Base-by-base conservation (phyloP, 768 basidiomycete species). In the Mycena galopus region DNA sequence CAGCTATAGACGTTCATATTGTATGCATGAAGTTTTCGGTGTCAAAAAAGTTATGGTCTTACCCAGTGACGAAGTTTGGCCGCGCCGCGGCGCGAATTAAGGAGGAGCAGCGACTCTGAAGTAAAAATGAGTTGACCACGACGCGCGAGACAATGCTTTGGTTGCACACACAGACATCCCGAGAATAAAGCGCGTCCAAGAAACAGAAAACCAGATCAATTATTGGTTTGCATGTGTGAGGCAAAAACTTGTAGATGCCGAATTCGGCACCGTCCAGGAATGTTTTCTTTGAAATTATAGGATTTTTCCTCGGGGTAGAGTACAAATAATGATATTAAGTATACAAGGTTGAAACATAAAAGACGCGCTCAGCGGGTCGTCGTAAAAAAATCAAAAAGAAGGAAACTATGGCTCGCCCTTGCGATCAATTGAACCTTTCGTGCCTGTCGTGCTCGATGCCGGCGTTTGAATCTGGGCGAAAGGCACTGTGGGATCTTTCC, bases 61-160 rank as follows among this genome's bases (percentile, higher is more conserved):
- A 86, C 86, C 83, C 81, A 69, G 83, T 69, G 69, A 82, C 78
- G 67, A 79, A 75, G 44, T 81, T 76, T 64, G 85, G 80, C 55
- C 87, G 86, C 75, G 84, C 82, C 76, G 86, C 79, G 61, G 82
- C 80, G 71, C 86, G 84, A 61, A 88, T 78, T 74, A 82, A 70
- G 70, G 78, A 78, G 65, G 84, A 81, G 75, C 86, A 88, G 76
- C 86, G 86, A 81, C 86, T 85, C 86, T 88, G 65, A 2, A 9
- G 3, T 1, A 51, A 14, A 51, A 35, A 27, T 56, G 29, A 53
- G 50, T 23, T 70, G 64, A 32, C 61, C 56, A 12, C 21, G 66
- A 35, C 17, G 74, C 12, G 58, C 61, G 29, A 39, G 4, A 44
- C 17, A 50, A 42, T 47, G 39, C 14, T 53, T 70, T n/a, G n/a